Evolutionary conservation across 1,139 yeast genomes (phyloP).

Genomic region (Pichia sorboxylosa): DNA sequence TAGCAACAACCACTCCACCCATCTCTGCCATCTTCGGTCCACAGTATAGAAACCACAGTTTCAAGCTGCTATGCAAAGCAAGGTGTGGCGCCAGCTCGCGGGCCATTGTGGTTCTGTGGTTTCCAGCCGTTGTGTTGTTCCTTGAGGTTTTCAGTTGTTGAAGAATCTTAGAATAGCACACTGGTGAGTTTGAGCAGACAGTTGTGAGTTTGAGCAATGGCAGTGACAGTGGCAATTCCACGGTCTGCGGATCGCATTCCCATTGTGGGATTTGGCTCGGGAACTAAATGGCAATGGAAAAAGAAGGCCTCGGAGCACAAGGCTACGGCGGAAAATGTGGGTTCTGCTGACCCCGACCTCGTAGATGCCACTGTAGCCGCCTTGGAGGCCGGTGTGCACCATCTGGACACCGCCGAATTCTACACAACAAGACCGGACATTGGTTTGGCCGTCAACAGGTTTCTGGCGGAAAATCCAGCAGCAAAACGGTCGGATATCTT

Average conservation of each 20-base stretch:
- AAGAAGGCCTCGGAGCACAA: slow-evolving; percentile 25
- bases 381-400: slow-evolving; percentile 34
- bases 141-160: no score
- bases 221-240: slow-evolving; percentile 9
- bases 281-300: slow-evolving; percentile 50
- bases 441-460: slow-evolving; percentile 31
- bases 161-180: no score
- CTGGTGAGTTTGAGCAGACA: no score
- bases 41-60: no score
- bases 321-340: slow-evolving; percentile 17
- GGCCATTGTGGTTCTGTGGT: no score
- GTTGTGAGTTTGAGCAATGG: no score
- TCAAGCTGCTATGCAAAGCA: no score
- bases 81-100: no score
- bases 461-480: slow-evolving; percentile 22
- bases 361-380: slow-evolving; percentile 35
- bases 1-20: no score
- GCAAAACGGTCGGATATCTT: slow-evolving; percentile 36
- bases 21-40: no score
- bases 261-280: slow-evolving; percentile 39
- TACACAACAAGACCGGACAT: slow-evolving; percentile 49
- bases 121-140: no score
- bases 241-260: slow-evolving; percentile 24
- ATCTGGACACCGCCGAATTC: slow-evolving; percentile 48
- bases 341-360: slow-evolving; percentile 24